Evolutionary conservation across 305 asterid genomes (phyloP).

Genomic region (Fraxinus xanthoxyloides): DNA sequence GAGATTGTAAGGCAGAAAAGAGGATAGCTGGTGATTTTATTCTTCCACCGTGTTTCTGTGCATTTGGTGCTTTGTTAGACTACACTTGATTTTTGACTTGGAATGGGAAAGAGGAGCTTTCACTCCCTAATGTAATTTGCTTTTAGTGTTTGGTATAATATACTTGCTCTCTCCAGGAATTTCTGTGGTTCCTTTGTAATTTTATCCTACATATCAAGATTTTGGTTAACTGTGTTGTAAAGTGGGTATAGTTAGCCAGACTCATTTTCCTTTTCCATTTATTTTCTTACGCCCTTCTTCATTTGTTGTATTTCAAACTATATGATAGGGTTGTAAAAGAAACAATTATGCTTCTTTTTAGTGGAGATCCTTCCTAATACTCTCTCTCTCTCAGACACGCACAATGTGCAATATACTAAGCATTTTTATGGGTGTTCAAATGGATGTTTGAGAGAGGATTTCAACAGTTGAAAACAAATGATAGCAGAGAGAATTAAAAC

Average conservation of each 20-base stretch:
- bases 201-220: background rate
- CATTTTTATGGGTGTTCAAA: background rate
- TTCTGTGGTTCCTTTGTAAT: background rate
- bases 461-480: background rate
- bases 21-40: background rate
- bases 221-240: background rate
- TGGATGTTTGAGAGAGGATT: background rate
- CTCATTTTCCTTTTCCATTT: background rate
- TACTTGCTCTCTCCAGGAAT: background rate
- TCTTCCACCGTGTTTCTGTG: background rate
- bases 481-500: background rate
- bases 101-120: background rate
- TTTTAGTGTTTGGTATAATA: background rate
- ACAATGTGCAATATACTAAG: background rate
- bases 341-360: background rate
- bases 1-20: slow-evolving; percentile 9
- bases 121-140: background rate
- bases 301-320: slow-evolving; percentile 17
- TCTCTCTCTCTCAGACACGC: background rate
- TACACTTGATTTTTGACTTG: background rate
- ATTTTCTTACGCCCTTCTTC: background rate
- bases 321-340: slow-evolving; percentile 24
- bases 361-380: background rate
- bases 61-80: background rate
- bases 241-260: background rate